Percentiles rank a stretch among this genome's conserved stretches.
phyloP scores from a whole-genome alignment of 345 rosid genomes.

The Brassica cretica region DNA sequence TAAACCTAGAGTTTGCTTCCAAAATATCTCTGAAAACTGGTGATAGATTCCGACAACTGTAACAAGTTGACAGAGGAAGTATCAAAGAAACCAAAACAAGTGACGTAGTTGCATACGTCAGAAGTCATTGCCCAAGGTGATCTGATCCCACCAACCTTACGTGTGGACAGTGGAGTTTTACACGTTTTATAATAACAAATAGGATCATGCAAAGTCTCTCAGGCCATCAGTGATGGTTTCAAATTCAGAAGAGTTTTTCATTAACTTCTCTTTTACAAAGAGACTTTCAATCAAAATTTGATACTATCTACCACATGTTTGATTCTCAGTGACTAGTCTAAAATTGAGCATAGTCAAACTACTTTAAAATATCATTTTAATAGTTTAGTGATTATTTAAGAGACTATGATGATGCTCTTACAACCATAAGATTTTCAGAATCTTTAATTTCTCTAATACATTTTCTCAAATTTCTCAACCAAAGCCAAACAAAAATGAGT shows the following conservation, averaged over 20 bases:
- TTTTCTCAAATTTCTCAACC: not conserved
- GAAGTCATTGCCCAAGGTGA: not conserved
- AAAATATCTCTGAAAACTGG: not conserved
- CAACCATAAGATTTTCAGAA: not conserved
- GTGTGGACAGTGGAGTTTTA: not conserved
- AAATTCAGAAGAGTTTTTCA: not conserved
- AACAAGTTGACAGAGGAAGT: not conserved
- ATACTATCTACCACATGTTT: not conserved
- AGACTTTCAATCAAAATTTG: not conserved
- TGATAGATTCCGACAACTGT: slow-evolving; percentile 1
- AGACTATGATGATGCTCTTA: not conserved
- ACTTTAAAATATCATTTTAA: not conserved
- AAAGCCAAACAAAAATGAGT: slow-evolving; percentile 30
- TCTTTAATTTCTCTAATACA: not conserved
- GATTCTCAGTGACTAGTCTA: not conserved
- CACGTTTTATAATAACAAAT: not conserved
- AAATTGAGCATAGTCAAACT: no score
- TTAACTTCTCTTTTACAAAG: not conserved
- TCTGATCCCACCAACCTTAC: not conserved
- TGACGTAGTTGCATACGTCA: slow-evolving; percentile 27
- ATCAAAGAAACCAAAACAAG: slow-evolving; percentile 14
- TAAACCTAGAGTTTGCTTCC: not conserved
- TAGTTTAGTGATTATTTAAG: not conserved
- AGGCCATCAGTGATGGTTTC: not conserved
- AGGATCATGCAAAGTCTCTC: not conserved